Evolutionary conservation across 2,329 filamentous ascomycete species (phyloP).

Genomic region (Elsinoe arachidis): DNA sequence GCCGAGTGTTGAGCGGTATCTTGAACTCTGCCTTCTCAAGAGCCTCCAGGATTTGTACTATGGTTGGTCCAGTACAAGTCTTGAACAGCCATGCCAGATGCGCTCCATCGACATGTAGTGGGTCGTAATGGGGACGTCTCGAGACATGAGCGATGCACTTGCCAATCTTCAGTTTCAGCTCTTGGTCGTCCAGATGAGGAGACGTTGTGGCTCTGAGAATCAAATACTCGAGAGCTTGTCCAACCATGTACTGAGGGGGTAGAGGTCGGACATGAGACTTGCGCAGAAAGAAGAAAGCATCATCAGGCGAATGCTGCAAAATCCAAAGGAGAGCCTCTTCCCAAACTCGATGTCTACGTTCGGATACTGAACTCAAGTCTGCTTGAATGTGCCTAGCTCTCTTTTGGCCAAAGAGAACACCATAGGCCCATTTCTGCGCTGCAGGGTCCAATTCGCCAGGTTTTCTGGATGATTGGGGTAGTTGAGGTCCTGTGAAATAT

Average conservation of each 20-base stretch:
- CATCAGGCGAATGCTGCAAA: conserved; percentile 32
- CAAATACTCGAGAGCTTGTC: conserved; percentile 28
- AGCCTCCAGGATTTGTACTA: background rate
- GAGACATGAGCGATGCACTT: background rate
- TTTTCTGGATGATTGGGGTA: background rate
- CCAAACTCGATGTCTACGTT: conserved; percentile 29
- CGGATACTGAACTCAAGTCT: conserved; percentile 12
- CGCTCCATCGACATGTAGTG: background rate
- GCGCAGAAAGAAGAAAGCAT: conserved; percentile 35
- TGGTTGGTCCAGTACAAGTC: background rate
- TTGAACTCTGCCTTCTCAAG: background rate
- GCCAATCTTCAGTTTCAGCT: background rate
- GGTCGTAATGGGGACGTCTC: background rate
- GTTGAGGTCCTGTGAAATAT: conserved; percentile 7
- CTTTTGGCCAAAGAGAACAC: conserved; percentile 12
- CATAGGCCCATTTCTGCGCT: conserved; percentile 17
- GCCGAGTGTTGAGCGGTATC: background rate
- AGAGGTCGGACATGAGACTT: conserved; percentile 30
- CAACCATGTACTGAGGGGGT: conserved; percentile 34
- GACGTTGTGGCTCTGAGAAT: background rate
- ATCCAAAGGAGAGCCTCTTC: conserved; percentile 38
- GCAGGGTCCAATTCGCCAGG: conserved; percentile 15
- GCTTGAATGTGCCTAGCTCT: conserved; percentile 20
- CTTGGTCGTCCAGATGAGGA: background rate
- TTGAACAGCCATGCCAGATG: background rate